Evolutionary conservation across 441 rosid species (phyloP), one percentile per base, ranked within the genome.

Genomic region (Dalechampia spathulata): DNA sequence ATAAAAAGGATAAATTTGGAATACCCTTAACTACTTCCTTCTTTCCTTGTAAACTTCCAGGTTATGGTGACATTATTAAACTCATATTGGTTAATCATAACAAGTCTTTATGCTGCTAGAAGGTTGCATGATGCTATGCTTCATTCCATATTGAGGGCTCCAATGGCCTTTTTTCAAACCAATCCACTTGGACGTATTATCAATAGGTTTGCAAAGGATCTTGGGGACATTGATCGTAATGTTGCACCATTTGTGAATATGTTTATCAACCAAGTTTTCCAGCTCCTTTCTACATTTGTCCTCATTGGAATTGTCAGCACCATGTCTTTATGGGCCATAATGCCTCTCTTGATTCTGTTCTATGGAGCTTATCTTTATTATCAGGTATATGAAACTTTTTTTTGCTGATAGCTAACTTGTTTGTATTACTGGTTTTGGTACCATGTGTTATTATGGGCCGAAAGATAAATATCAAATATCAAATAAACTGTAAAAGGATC

Each of bases 91-190:
- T 64, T 95, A 73, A 83, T 95, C 67, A 73, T 78, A 58, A 77
- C 86, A 39, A 95, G 99, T 72, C 86, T 95, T 14, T 72, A 69
- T 68, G 99, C 99, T 6, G 90, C 99, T 43, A 88, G 39, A 74
- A 83, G 76, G 69, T 63, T 95, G 85, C 98, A 91, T 61, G 89
- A 91, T 77, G 84, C 96, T 58, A 88, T 95, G 96, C 96, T 95
- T 57, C 59, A 57, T 51, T 80, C 98, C 54, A 78, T 90, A 57
- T 70, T 95, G 72, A 82, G 99, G 73, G 98, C 98, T 66, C 99
- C 99, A 37, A 95, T 95, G 98, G 76, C 81, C 56, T 95, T 95
- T 70, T 95, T 91, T 77, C 98, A 91, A 62, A 91, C 98, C 67
- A 95, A 91, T 57, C 99, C 98, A 21, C 73, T 84, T 49, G 99